phyloP scores from a whole-genome alignment of 2,329 filamentous ascomycete species.

The Trichoderma sp. region DNA sequence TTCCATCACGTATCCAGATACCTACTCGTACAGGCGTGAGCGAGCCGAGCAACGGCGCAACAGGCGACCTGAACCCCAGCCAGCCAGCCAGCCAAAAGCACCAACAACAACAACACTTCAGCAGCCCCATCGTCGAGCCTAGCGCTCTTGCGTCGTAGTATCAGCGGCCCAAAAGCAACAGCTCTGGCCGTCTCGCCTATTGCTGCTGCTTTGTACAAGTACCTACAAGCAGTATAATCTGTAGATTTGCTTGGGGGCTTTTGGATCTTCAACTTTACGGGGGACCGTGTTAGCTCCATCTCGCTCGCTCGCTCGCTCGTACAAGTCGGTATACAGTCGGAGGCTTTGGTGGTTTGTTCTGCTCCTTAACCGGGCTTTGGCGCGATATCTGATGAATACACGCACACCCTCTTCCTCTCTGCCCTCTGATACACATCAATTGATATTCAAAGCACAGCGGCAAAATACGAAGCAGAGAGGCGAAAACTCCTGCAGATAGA shows the following conservation, averaged over 20 bases:
- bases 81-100: neutral
- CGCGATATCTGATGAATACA: neutral
- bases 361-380: slow-evolving; percentile 2
- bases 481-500: neutral
- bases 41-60: slow-evolving; percentile 22
- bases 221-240: neutral
- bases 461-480: neutral
- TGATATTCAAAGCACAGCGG: neutral
- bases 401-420: neutral
- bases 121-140: slow-evolving; percentile 21
- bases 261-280: slow-evolving; percentile 13
- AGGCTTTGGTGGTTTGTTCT: neutral
- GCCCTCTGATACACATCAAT: neutral
- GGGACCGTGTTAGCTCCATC: slow-evolving; percentile 15
- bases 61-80: slow-evolving; percentile 15
- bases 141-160: neutral
- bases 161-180: slow-evolving; percentile 4
- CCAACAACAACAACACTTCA: slow-evolving; percentile 17
- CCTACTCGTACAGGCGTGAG: neutral
- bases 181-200: neutral
- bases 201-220: neutral
- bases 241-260: slow-evolving; percentile 11
- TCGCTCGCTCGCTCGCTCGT: slow-evolving; percentile 6
- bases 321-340: neutral
- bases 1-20: neutral